These are phyloP conservation scores for Periglandula ipomoeae DNA, from an alignment of 2,329 filamentous ascomycete genomes.

Conservation along the genomic window DNA sequence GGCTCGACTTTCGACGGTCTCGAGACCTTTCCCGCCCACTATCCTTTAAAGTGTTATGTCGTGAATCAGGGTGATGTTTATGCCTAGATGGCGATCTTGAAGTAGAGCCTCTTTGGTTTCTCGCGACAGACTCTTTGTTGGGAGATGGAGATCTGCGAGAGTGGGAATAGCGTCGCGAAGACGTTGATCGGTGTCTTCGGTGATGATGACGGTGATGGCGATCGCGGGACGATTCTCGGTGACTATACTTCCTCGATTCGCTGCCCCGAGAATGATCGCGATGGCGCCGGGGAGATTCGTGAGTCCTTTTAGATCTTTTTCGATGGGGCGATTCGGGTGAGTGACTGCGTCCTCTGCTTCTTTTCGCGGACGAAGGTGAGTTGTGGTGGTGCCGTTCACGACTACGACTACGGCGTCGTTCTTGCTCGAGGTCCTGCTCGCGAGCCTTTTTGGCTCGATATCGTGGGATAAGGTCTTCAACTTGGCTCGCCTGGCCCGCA, in stretches of 20 bases:
- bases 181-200: constrained; percentile 9
- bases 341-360: constrained; percentile 33
- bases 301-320: constrained; percentile 29
- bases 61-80: constrained; percentile 7
- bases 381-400: constrained; percentile 22
- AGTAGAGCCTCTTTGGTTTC: constrained; percentile 14
- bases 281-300: constrained; percentile 29
- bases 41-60: background rate
- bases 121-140: constrained; percentile 12
- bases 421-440: constrained; percentile 20
- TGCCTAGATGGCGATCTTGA: constrained; percentile 17
- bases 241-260: constrained; percentile 20
- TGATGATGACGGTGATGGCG: constrained; percentile 16
- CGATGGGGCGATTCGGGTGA: constrained; percentile 27
- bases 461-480: constrained; percentile 29
- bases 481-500: constrained; percentile 19
- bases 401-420: constrained; percentile 25
- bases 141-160: constrained; percentile 20
- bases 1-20: constrained; percentile 6
- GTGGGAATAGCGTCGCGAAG: constrained; percentile 21
- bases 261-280: constrained; percentile 31
- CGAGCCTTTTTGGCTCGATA: constrained; percentile 24
- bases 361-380: constrained; percentile 31
- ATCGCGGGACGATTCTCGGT: constrained; percentile 22
- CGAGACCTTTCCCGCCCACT: constrained; percentile 5